Evolutionary conservation across 148 eudicot species (phyloP), one percentile per base, ranked within the genome.

Genomic region (Tetragonia tetragonoides): DNA sequence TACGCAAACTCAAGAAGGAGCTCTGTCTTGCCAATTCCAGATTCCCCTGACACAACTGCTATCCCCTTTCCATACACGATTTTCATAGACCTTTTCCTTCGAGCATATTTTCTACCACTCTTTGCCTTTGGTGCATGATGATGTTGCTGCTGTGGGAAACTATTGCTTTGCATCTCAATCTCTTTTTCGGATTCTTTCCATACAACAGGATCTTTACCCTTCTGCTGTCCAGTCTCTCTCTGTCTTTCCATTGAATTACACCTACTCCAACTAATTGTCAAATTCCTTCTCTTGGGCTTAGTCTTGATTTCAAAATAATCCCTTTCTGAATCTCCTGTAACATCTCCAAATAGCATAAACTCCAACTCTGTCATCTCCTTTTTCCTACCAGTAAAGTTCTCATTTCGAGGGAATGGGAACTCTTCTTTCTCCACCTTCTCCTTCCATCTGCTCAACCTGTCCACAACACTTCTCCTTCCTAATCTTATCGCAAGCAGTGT

Each of bases 101-200:
- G 85, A 15, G 82, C 77, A 64, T 80, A 80, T 81, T 85, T 87
- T 66, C 79, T 82, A 65, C 87, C 79, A 73, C 23, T 77, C 83
- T 84, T 90, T n/a, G 73, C 68, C 79, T 83, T 90, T 47, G 82
- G 79, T 21, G 79, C 39, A 56, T 75, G 89, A 66, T 37, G 47
- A 44, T 81, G 87, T 65, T 47, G 83, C 61, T 61, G 77, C 61
- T 86, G 86, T 68, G 91, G 76, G 75, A 83, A 78, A 66, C 81
- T 85, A 3, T 81, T 74, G 75, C 78, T 86, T 81, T 88, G 98
- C 99, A 95, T 91, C 84, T 95, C 98, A 51, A 93, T 95, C 73
- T 91, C 99, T 83, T 87, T 93, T 72, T 93, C 97, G 2, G 95
- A 91, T 82, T 95, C 99, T 84, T 82, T 93, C 99, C 99, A 95